Evolutionary conservation across 495 filamentous ascomycete genomes (phyloP).

Genomic region (Opeltia flavorubescens): DNA sequence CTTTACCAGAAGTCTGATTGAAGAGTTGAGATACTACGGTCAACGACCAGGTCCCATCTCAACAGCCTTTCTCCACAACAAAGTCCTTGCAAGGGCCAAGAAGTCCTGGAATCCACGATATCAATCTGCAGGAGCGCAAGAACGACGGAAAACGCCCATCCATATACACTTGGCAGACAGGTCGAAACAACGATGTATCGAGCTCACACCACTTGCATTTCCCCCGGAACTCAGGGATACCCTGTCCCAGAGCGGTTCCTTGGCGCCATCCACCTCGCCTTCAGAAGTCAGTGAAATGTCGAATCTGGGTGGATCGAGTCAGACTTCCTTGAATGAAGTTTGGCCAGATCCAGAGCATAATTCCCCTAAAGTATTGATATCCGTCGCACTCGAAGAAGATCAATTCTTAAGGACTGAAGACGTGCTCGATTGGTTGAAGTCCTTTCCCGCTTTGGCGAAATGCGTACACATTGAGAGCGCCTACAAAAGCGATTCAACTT

Average conservation of each 20-base stretch:
- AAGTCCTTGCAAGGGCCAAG: conserved; percentile 2
- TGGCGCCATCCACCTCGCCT: not conserved
- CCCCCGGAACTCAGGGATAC: too few species aligned
- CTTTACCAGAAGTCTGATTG: conserved; percentile 17
- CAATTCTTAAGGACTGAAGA: conserved; percentile 30
- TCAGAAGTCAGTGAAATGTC: not conserved
- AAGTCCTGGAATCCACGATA: conserved; percentile 7
- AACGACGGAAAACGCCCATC: conserved; percentile 1
- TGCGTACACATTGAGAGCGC: conserved; percentile 38
- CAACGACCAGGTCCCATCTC: not conserved
- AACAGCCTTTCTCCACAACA: conserved; percentile 3
- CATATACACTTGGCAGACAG: not conserved
- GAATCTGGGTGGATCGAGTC: not conserved
- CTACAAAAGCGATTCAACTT: conserved; percentile 37
- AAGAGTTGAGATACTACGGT: conserved; percentile 3
- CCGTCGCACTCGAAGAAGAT: conserved; percentile 36
- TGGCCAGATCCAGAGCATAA: not conserved
- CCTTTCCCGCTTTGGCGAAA: conserved; percentile 33
- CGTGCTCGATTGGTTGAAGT: conserved; percentile 34
- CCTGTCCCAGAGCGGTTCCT: too few species aligned
- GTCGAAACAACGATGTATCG: not conserved
- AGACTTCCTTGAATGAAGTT: not conserved
- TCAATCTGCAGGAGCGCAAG: not conserved
- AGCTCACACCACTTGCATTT: not conserved
- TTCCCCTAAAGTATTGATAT: conserved; percentile 35